phyloP scores from a whole-genome alignment of 2,329 filamentous ascomycete species.

The Diaporthe australafricana region DNA sequence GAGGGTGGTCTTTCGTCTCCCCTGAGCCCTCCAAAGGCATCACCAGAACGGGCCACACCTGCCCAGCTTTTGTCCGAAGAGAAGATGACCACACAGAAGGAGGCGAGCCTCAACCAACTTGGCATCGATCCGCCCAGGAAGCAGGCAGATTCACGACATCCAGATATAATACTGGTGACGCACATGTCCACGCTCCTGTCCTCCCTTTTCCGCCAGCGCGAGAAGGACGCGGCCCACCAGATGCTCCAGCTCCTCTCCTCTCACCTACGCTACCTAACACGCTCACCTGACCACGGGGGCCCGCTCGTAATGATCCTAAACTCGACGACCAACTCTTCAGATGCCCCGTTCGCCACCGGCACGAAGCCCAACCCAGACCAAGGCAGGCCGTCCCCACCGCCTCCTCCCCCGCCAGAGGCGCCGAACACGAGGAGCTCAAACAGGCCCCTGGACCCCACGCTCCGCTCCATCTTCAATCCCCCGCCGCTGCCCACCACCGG shows the following conservation, averaged over 20 bases:
- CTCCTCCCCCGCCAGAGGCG: conserved; percentile 21
- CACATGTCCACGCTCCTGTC: conserved; percentile 65
- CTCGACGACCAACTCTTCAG: conserved; percentile 51
- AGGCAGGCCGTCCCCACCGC: not conserved
- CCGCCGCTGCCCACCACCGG: conserved; percentile 39
- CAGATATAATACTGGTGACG: conserved; percentile 65
- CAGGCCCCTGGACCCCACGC: conserved; percentile 54
- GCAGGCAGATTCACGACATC: conserved; percentile 39
- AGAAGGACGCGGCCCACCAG: conserved; percentile 59
- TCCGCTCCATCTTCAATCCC: conserved; percentile 63
- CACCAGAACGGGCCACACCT: not conserved
- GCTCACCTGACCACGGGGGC: conserved; percentile 48
- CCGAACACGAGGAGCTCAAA: conserved; percentile 4
- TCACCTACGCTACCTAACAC: conserved; percentile 59
- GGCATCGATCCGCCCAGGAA: conserved; percentile 15
- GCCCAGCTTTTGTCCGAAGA: not conserved
- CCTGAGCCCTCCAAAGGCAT: not conserved
- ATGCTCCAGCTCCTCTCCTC: conserved; percentile 59
- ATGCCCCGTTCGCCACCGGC: not conserved
- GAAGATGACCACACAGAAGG: not conserved
- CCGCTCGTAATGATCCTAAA: conserved; percentile 68
- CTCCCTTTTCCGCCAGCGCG: conserved; percentile 62
- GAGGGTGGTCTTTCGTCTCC: conserved; percentile 47
- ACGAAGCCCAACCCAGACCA: not conserved
- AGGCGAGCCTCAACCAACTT: not conserved